Conservation (phyloP, 1,139 yeast genomes). For the Yamadazyma triangularis region DNA sequence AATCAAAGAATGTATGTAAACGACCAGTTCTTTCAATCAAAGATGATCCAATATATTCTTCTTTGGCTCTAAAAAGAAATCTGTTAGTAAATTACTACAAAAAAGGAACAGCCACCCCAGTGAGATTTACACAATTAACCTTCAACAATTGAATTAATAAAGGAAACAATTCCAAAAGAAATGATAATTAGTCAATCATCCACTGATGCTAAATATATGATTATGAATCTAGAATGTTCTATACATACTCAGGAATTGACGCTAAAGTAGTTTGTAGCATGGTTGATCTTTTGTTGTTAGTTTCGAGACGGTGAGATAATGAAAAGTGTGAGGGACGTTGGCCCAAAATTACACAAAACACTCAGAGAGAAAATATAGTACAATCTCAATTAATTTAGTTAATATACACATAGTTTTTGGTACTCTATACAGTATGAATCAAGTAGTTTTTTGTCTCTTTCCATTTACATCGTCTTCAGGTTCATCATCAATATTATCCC, state of each 20-base stretch:
- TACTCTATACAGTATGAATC: not conserved
- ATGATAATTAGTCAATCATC: no score
- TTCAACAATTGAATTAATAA: no score
- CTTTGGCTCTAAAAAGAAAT: slow-evolving; percentile 32
- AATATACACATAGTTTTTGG: no score
- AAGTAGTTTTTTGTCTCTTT: slow-evolving; percentile 7
- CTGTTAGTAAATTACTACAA: no score
- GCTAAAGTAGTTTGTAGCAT: slow-evolving; percentile 44
- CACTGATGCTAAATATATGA: no score
- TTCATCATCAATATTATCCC: slow-evolving; percentile 47
- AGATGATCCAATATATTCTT: slow-evolving; percentile 47
- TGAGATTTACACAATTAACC: no score
- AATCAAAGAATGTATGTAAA: slow-evolving; percentile 40
- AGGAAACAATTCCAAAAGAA: no score
- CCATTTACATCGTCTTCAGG: slow-evolving; percentile 16
- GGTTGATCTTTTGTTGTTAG: slow-evolving; percentile 1
- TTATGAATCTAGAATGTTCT: no score
- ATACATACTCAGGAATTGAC: slow-evolving; percentile 43
- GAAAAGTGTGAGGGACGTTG: not conserved
- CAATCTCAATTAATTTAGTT: no score
- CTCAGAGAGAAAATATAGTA: not conserved
- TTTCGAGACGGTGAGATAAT: not conserved
- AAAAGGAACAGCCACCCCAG: no score
- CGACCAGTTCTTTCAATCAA: slow-evolving; percentile 51
- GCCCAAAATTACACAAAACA: not conserved